Conservation (phyloP, 2,329 filamentous ascomycete species). For the Daldinia sp. region DNA sequence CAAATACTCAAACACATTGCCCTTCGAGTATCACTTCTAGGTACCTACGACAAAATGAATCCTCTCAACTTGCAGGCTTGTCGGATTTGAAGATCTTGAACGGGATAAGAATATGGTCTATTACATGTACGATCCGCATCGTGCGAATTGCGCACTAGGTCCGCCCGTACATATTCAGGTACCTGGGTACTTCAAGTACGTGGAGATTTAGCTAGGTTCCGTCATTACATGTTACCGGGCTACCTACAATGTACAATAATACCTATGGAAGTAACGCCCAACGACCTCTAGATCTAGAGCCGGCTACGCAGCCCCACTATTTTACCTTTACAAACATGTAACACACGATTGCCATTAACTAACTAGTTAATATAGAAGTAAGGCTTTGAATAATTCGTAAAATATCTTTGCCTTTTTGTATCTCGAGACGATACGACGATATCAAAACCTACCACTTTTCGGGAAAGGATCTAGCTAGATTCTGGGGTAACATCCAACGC, state of each 20-base stretch:
- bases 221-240: not conserved
- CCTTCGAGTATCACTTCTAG: too few relatives aligned
- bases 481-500: conserved; percentile 3
- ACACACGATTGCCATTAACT: too few relatives aligned
- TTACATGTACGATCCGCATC: not conserved
- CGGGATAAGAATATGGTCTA: not conserved
- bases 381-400: not conserved
- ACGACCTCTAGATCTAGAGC: too few relatives aligned
- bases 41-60: too few relatives aligned
- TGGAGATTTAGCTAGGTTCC: not conserved
- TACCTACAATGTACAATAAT: too few relatives aligned
- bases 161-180: not conserved
- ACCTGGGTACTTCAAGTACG: not conserved
- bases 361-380: not conserved
- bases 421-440: not conserved
- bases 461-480: not conserved
- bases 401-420: not conserved
- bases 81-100: not conserved
- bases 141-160: not conserved
- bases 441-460: not conserved
- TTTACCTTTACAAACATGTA: too few relatives aligned
- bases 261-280: not conserved
- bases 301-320: too few relatives aligned
- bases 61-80: too few relatives aligned
- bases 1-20: too few relatives aligned